A percentile compares a stretch with the other conserved stretches of the same genome.
Conservation (phyloP, 2,329 filamentous ascomycete species). For the Zymoseptoria pseudotritici region DNA sequence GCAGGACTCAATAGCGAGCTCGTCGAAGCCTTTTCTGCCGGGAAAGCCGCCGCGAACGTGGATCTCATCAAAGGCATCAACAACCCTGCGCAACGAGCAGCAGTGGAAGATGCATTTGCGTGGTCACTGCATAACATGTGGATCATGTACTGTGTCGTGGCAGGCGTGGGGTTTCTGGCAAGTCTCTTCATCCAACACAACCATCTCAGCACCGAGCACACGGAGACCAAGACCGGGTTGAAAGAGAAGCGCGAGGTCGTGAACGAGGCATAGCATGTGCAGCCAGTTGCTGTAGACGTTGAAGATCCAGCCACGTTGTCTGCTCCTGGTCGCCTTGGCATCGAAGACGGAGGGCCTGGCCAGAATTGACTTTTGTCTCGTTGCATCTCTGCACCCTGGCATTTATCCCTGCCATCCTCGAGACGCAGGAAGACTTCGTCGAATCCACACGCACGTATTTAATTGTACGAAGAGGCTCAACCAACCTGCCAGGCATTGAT, state of each 20-base stretch:
- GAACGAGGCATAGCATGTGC: not conserved
- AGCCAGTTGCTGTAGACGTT: not conserved
- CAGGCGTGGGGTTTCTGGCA: conserved; percentile 35
- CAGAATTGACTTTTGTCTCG: too few species aligned
- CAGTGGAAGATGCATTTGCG: conserved; percentile 41
- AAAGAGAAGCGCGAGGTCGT: conserved; percentile 3
- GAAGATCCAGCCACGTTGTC: not conserved
- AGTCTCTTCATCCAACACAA: conserved; percentile 40
- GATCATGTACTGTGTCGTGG: conserved; percentile 40
- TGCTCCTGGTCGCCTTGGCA: too few species aligned
- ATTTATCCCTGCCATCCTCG: too few species aligned
- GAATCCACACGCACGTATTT: too few species aligned
- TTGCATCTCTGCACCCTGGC: too few species aligned
- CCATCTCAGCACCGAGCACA: conserved; percentile 43
- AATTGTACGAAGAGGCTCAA: too few species aligned
- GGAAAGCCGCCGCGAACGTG: conserved; percentile 42
- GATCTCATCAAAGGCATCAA: conserved; percentile 35
- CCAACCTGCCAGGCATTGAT: too few species aligned
- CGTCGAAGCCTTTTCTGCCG: conserved; percentile 33
- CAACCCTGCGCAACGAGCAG: conserved; percentile 33
- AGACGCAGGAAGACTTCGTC: too few species aligned
- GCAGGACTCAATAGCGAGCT: conserved; percentile 21
- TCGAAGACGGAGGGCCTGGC: too few species aligned
- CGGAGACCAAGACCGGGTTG: conserved; percentile 45
- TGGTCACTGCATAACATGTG: conserved; percentile 45